A percentile compares a stretch with the other conserved stretches of the same genome.
These are phyloP conservation scores for Ballota nigra DNA, from an alignment of 257 asterid genomes.

Conservation along the genomic window DNA sequence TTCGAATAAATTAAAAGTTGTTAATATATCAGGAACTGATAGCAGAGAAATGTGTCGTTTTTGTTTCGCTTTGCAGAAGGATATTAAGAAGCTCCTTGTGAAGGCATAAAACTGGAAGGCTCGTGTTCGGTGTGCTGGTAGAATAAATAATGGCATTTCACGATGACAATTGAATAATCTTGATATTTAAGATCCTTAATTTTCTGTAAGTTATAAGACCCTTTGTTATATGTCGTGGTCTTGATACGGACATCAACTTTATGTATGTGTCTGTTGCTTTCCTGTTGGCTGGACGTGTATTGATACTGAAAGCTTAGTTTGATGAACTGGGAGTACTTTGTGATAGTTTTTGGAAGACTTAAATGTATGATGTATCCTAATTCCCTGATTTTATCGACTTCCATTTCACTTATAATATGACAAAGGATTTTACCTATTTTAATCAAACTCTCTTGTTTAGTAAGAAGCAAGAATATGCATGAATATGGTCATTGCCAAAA, in stretches of 20 bases:
- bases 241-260: not conserved
- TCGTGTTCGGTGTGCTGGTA: not conserved
- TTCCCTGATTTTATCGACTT: too few species aligned
- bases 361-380: too few species aligned
- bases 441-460: too few species aligned
- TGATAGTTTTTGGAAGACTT: too few species aligned
- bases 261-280: not conserved
- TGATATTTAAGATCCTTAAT: not conserved
- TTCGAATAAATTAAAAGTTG: not conserved
- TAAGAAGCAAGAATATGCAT: too few species aligned
- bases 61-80: conserved; percentile 57
- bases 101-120: conserved; percentile 28
- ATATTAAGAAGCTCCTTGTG: conserved; percentile 77
- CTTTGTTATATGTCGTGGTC: not conserved
- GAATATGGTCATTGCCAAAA: too few species aligned
- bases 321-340: not conserved
- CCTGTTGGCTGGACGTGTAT: not conserved
- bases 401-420: too few species aligned
- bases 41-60: not conserved
- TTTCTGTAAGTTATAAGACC: not conserved
- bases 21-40: not conserved
- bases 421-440: too few species aligned
- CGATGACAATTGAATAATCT: conserved; percentile 10
- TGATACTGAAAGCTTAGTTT: not conserved
- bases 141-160: conserved; percentile 18